A percentile compares a stretch with the other conserved stretches of the same genome.
These are phyloP conservation scores for Bretziella fagacearum DNA, from an alignment of 2,329 filamentous ascomycete genomes.

Conservation along the genomic window DNA sequence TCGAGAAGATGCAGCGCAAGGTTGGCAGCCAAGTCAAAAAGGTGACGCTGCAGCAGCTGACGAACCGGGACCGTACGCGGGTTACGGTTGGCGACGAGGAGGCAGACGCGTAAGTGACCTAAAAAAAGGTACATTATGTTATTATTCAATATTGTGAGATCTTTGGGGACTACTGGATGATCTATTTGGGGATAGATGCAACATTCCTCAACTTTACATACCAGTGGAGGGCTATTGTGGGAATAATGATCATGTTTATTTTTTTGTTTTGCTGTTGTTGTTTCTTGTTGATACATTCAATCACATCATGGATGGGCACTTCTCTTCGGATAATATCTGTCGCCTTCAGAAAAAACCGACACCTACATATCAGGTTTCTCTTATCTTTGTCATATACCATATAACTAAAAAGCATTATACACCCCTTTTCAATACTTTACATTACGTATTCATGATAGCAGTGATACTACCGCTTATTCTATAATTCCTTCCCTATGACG, in stretches of 20 bases:
- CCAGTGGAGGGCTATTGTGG: not conserved
- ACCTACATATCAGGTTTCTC: too few relatives aligned
- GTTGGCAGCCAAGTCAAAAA: slow-evolving; percentile 79
- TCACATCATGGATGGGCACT: too few relatives aligned
- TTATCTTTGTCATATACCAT: too few relatives aligned
- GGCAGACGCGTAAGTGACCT: slow-evolving; percentile 31
- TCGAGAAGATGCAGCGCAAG: slow-evolving; percentile 94
- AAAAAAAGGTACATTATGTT: too few relatives aligned
- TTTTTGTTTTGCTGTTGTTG: not conserved
- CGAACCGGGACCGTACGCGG: slow-evolving; percentile 66
- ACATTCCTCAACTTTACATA: not conserved
- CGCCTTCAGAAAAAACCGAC: too few relatives aligned
- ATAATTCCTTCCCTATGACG: not conserved
- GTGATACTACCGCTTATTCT: too few relatives aligned
- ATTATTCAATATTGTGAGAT: not conserved
- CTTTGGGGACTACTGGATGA: not conserved
- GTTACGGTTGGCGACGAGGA: slow-evolving; percentile 67
- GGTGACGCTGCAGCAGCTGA: slow-evolving; percentile 77
- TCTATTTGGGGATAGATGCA: not conserved
- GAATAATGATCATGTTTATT: not conserved
- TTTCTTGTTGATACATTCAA: not conserved
- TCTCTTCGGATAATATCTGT: too few relatives aligned
- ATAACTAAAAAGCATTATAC: too few relatives aligned
- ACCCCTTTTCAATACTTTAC: too few relatives aligned
- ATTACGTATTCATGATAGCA: too few relatives aligned